Base-by-base conservation (phyloP, 108 stramenopile genomes). In the Hondaea fermentalgiana region DNA sequence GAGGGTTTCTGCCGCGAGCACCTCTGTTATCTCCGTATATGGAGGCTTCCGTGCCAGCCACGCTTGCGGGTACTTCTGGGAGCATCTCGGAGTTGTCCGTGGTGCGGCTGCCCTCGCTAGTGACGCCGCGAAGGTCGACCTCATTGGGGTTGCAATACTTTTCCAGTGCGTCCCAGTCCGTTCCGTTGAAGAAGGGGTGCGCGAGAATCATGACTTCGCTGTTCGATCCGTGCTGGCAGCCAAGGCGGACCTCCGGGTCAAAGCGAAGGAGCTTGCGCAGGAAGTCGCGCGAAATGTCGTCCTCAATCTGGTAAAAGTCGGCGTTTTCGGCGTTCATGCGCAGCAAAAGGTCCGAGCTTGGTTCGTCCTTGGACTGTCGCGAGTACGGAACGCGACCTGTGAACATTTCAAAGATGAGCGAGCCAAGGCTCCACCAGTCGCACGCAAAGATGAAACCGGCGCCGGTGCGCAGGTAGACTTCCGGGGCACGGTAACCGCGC, bases 151-250 rank as follows among this genome's bases (percentile, higher is more conserved):
- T 83, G 76, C 49, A 19, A 35, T 83, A 83, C 51, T 53, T 47
- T 83, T 83, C 76, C 1, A 83, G 76, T 8, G 45, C 45, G 76
- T 83, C 76, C 76, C 76, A 83, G 76, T 83, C 76, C 10, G 51
- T 83, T 16, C 49, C 76, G 49, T 53, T 53, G 28, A 21, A 83
- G 51, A 83, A 83, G n/a, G 76, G 76, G 76, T 83, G 76, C 28
- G 76, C 51, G 5, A 83, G n/a, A 83, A 83, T 83, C 76, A 83
- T 83, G 49, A 83, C 76, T 23, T 83, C 76, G 51, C 76, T 83
- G 76, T 83, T 83, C 23, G 49, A 83, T 12, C 76, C 76, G 51
- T 83, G 76, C 28, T 83, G 76, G 51, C 76, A 83, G n/a, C 76
- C 76, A 17, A 83, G 45, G n/a, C 76, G 76, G 6, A 83, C 16